These are phyloP conservation scores for Vigna hirtella DNA, from an alignment of 306 rosid species.

Conservation along the genomic window DNA sequence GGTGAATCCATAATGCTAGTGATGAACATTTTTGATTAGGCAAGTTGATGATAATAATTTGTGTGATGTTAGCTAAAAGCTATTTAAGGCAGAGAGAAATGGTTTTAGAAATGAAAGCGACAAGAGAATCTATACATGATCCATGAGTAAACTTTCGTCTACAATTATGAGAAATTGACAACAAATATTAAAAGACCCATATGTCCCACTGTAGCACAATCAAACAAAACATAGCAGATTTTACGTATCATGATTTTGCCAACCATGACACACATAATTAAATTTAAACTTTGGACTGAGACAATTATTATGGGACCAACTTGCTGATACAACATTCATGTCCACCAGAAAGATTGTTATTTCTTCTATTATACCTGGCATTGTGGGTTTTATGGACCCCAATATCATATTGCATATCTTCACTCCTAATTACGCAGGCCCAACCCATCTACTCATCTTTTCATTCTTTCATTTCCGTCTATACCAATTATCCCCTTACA, in stretches of 20 bases:
- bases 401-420: not conserved
- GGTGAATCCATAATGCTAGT: not conserved
- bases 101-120: conserved; percentile 17
- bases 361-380: conserved; percentile 21
- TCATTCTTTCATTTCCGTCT: not conserved
- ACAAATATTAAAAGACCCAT: conserved; percentile 36
- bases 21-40: not conserved
- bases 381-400: conserved; percentile 47
- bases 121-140: not conserved
- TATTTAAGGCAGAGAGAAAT: conserved; percentile 10
- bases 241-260: conserved; percentile 33
- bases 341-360: conserved; percentile 28
- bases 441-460: conserved; percentile 30
- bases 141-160: conserved; percentile 7
- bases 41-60: not conserved
- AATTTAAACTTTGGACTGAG: not conserved
- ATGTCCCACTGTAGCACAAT: not conserved
- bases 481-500: no score
- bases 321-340: conserved; percentile 10
- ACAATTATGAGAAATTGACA: conserved; percentile 22
- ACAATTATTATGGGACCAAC: conserved; percentile 38
- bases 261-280: conserved; percentile 8
- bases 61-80: not conserved
- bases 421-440: conserved; percentile 33
- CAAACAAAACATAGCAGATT: conserved; percentile 40